Evolutionary conservation across 306 rosid species (phyloP), one percentile per base, ranked within the genome.

Genomic region (Medicago ruthenica): DNA sequence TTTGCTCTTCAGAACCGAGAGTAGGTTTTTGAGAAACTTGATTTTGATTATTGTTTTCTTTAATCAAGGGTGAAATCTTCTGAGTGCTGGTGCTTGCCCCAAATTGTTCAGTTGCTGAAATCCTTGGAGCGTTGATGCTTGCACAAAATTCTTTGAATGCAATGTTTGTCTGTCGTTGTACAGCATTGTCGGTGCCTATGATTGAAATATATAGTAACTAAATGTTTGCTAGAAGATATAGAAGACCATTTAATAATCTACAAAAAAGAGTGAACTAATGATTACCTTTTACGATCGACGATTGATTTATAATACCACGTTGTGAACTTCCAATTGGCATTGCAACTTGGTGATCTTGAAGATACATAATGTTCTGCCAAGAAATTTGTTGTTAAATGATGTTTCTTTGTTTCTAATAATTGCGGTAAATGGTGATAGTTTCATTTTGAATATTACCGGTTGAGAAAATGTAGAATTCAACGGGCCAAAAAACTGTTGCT

Each of bases 1-100:
- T 73, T 58, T 79, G 31, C 65, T 70, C 71, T 47, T 69, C 76
- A 70, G 70, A 55, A 76, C 2, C 60, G 31, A 24, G 37, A 1
- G 48, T 27, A 55, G 75, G 15, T 18, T 78, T 45, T 53, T 22
- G 44, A 18, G 70, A 69, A 70, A 78, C 9, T 79, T 74, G 74
- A 12, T 58, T 58, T 22, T 21, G 37, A 36, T 71, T 42, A 20
- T 9, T 17, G 37, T 18, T 41, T 21, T 57, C 74, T 73, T 70
- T 55, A 16, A 41, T 70, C 58, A 58, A 15, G 8, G 79, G 53
- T 74, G 79, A 58, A 75, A 65, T 70, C 64, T n/a, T 70, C 47
- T 3, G 4, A 57, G 47, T 70, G 55, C 60, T 68, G 61, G 57
- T 34, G 68, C 68, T 44, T 21, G 39, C 12, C 9, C 44, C 65